Evolutionary conservation across 495 filamentous ascomycete species (phyloP), one percentile per base, ranked within the genome.

Genomic region (Aspergillus homomorphus): DNA sequence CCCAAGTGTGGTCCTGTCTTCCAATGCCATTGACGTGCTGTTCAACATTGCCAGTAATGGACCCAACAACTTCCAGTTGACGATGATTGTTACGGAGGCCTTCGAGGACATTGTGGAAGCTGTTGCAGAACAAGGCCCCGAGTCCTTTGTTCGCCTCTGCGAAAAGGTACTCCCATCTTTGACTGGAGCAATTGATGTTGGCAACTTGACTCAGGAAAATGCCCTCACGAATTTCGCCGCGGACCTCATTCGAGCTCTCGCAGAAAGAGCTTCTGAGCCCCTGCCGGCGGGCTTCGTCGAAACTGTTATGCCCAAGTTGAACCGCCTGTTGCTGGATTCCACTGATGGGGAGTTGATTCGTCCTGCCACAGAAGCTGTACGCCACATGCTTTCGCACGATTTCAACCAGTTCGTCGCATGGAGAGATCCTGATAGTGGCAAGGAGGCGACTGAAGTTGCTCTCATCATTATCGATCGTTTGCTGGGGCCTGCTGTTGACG

Each of bases 391-490:
- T 46, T 78, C 84, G 51, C 91, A 96, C 67, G 94, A 96, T 70
- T 84, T 91, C 62, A 79, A 88, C 45, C 95, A 98, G 64, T 81
- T 98, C 21, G 86, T 96, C 61, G 80, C 80, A 38, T 98, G 89
- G 87, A 84, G 85, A 15, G 84, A 86, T 62, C 75, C 76, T 23
- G 85, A 89, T 62, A 81, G 80, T 42, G 87, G 87, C 51, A 89
- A 91, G 62, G 88, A 85, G 24, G 95, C 94, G 26, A 81, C 96
- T 14, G 92, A 98, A 71, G 87, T 96, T 18, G 87, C 89, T 22
- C 81, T 98, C 44, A 79, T 90, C 53, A 93, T 98, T 63, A 93
- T 98, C 63, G 94, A 96, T 69, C 89, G 92, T n/a, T 80, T 98
- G 5, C 81, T 98, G 20, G 85, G 88, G 1, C 88, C 90, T 0